A percentile compares a stretch with the other conserved stretches of the same genome.
These are phyloP conservation scores for Phytophthora idaei DNA, from an alignment of 352 stramenopile species.

Conservation along the genomic window DNA sequence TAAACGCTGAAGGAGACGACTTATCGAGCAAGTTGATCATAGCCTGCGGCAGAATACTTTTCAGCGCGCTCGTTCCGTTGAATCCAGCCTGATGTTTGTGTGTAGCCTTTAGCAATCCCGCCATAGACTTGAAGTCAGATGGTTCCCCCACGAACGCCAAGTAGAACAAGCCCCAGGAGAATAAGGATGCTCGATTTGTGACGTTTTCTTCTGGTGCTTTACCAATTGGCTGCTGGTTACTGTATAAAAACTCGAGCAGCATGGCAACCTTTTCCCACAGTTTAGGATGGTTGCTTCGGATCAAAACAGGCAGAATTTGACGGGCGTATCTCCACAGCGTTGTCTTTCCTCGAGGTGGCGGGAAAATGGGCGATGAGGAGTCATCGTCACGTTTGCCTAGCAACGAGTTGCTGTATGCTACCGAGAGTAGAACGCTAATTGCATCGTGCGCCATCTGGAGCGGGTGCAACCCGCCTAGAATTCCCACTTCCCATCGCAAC, in stretches of 20 bases:
- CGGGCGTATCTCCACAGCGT: slow-evolving; percentile 53
- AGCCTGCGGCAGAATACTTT: slow-evolving; percentile 87
- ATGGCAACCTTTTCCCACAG: slow-evolving; percentile 60
- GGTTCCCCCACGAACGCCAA: slow-evolving; percentile 65
- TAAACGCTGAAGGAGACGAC: slow-evolving; percentile 84
- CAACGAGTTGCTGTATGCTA: slow-evolving; percentile 72
- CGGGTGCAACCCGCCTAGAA: slow-evolving; percentile 50
- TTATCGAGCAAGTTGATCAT: slow-evolving; percentile 90
- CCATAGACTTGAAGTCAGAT: slow-evolving; percentile 61
- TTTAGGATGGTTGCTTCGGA: slow-evolving; percentile 48
- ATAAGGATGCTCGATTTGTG: slow-evolving; percentile 49
- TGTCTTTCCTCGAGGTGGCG: slow-evolving; percentile 56
- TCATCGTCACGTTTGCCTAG: slow-evolving; percentile 25
- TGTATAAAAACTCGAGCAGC: slow-evolving; percentile 74
- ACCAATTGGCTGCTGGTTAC: slow-evolving; percentile 25
- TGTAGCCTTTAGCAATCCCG: slow-evolving; percentile 68
- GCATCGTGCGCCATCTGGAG: slow-evolving; percentile 77
- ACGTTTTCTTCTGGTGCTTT: slow-evolving; percentile 39
- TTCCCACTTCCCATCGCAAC: slow-evolving; percentile 78
- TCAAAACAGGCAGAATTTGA: slow-evolving; percentile 60
- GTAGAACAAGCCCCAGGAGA: slow-evolving; percentile 78
- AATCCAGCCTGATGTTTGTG: slow-evolving; percentile 64
- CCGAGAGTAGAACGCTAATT: slow-evolving; percentile 59
- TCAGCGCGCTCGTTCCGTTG: slow-evolving; percentile 70
- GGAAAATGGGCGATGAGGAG: slow-evolving; percentile 48